Conservation (phyloP, 108 stramenopile species). For the Skeletonema marinoi region DNA sequence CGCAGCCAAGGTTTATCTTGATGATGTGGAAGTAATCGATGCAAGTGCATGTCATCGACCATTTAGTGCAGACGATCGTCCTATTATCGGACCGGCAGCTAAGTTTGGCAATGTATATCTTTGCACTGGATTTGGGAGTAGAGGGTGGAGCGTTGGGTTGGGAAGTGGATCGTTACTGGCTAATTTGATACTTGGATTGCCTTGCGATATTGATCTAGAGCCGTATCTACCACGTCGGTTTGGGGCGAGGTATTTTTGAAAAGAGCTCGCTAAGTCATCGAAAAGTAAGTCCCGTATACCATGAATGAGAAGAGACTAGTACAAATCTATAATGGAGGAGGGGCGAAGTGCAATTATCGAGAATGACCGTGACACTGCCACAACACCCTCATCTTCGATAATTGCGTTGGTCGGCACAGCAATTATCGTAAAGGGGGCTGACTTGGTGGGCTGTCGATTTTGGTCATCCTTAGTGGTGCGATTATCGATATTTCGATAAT, state of each 20-base stretch:
- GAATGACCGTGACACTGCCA: too few species aligned
- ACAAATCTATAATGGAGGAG: too few species aligned
- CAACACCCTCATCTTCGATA: too few species aligned
- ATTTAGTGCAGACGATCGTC: conserved; percentile 37
- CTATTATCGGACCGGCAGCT: conserved; percentile 18
- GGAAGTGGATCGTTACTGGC: conserved; percentile 32
- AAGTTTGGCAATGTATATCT: conserved; percentile 25
- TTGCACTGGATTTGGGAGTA: conserved; percentile 30
- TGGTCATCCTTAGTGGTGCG: too few species aligned
- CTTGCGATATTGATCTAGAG: conserved; percentile 32
- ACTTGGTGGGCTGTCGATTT: too few species aligned
- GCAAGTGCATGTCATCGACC: conserved; percentile 43
- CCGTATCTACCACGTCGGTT: conserved; percentile 30
- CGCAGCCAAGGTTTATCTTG: conserved; percentile 24
- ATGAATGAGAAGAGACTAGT: too few species aligned
- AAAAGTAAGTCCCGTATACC: too few species aligned
- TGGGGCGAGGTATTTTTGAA: not conserved
- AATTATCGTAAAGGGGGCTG: too few species aligned
- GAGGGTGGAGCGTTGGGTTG: conserved; percentile 40
- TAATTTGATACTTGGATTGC: conserved; percentile 24
- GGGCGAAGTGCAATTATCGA: too few species aligned
- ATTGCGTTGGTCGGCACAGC: too few species aligned
- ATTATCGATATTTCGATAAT: too few species aligned
- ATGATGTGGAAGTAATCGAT: conserved; percentile 35
- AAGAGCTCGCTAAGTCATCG: not conserved